Percentiles rank a stretch among this genome's conserved stretches.
Conservation (phyloP, 1,284 basidiomycete genomes). For the Amylostereum areolatum region DNA sequence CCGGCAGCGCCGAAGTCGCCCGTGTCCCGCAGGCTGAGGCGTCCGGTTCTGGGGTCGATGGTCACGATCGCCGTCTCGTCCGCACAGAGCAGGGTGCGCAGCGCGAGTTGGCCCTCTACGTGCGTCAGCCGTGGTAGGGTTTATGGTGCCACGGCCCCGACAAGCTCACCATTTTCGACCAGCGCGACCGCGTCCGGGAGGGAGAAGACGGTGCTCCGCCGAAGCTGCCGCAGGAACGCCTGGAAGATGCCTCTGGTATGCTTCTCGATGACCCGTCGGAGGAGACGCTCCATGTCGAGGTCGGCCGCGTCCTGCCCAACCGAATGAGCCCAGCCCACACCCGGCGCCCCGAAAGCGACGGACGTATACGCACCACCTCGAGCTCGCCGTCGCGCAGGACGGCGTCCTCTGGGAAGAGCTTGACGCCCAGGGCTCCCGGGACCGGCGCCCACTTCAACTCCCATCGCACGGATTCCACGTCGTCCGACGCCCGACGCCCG, state of each 20-base stretch:
- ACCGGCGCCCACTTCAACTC: slow-evolving; percentile 65
- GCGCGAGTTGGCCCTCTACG: slow-evolving; percentile 46
- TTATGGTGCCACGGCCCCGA: not conserved
- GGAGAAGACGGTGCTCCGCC: slow-evolving; percentile 54
- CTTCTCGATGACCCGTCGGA: slow-evolving; percentile 50
- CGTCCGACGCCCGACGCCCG: slow-evolving; percentile 51
- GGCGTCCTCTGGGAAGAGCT: slow-evolving; percentile 37
- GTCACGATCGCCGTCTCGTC: slow-evolving; percentile 68
- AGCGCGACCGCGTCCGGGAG: slow-evolving; percentile 49
- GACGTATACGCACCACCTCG: slow-evolving; percentile 35
- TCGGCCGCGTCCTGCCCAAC: slow-evolving; percentile 49
- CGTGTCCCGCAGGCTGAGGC: slow-evolving; percentile 62
- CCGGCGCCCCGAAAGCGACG: too few relatives aligned
- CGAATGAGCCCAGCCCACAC: too few relatives aligned
- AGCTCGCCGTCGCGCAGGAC: slow-evolving; percentile 34
- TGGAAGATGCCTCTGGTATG: slow-evolving; percentile 58
- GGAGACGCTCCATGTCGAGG: slow-evolving; percentile 64
- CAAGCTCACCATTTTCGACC: slow-evolving; percentile 41
- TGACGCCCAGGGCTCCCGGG: slow-evolving; percentile 51
- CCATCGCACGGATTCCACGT: slow-evolving; percentile 54
- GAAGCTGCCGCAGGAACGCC: slow-evolving; percentile 47
- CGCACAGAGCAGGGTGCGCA: slow-evolving; percentile 63
- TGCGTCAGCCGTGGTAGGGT: too few relatives aligned
- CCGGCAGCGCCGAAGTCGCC: slow-evolving; percentile 70
- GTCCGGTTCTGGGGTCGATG: slow-evolving; percentile 68